Conservation (phyloP, 2,329 filamentous ascomycete genomes). For the Alternaria infectoria region DNA sequence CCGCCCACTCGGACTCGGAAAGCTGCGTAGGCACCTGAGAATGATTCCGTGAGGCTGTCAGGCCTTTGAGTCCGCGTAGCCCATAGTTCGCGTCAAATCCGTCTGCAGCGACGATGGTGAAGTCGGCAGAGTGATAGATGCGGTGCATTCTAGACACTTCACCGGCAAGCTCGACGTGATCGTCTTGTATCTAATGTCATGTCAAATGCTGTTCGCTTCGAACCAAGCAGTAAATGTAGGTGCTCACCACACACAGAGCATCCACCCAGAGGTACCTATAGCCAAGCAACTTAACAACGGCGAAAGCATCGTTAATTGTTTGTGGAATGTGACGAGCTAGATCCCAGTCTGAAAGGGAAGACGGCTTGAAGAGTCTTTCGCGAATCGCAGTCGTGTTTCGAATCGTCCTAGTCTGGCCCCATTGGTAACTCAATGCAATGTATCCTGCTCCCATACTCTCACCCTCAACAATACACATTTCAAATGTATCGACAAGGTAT, state of each 20-base stretch:
- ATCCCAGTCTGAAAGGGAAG: accelerated
- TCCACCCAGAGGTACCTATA: not conserved
- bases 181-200: not conserved
- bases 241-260: not conserved
- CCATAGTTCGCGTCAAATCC: not conserved
- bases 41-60: not conserved
- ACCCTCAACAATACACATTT: not conserved
- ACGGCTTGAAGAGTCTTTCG: not conserved
- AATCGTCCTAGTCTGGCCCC: not conserved
- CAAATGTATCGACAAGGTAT: not conserved
- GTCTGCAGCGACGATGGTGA: not conserved
- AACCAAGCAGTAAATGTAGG: not conserved
- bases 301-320: not conserved
- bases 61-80: not conserved
- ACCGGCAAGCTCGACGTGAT: accelerated
- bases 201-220: not conserved
- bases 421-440: not conserved
- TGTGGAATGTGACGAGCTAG: not conserved
- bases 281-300: accelerated
- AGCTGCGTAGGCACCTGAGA: not conserved
- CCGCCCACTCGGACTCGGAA: accelerated
- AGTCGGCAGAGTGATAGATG: not conserved
- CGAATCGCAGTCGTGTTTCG: not conserved
- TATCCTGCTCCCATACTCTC: accelerated
- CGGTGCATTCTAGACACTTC: not conserved